These are phyloP conservation scores for Flaveria sonorensis DNA, from an alignment of 129 eudicot species.

Conservation along the genomic window DNA sequence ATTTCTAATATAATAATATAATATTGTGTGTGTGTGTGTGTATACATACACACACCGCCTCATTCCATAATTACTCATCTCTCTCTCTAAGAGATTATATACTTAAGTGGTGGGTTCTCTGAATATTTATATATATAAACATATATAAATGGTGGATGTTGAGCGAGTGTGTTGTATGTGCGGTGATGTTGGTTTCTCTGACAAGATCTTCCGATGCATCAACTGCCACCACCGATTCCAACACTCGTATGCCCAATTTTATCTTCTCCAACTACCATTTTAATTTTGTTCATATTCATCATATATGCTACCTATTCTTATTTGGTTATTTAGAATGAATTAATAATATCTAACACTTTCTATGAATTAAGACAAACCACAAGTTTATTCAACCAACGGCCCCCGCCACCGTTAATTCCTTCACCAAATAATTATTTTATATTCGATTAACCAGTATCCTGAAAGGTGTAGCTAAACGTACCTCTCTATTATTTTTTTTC, in stretches of 20 bases:
- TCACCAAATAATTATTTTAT: too few species aligned
- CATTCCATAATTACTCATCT: conserved; percentile 31
- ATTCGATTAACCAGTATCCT: too few species aligned
- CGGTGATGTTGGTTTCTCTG: conserved; percentile 88
- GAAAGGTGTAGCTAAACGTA: too few species aligned
- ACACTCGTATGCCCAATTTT: conserved; percentile 63
- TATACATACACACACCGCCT: conserved; percentile 23
- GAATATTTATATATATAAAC: too few species aligned
- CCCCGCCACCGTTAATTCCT: too few species aligned
- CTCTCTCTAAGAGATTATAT: conserved; percentile 9
- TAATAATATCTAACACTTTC: background rate
- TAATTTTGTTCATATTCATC: too few species aligned
- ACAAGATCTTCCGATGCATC: conserved; percentile 87
- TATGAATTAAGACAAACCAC: background rate
- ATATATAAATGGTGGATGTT: conserved; percentile 61
- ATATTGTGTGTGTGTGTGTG: background rate
- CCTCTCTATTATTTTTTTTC: background rate
- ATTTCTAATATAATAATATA: background rate
- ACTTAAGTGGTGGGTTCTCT: background rate
- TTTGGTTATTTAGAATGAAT: background rate
- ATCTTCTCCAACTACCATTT: too few species aligned
- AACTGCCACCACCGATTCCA: conserved; percentile 79
- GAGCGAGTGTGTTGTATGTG: conserved; percentile 84
- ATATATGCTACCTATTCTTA: too few species aligned
- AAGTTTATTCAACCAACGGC: too few species aligned